Evolutionary conservation across 305 asterid species (phyloP).

Genomic region (Fraxinus ornus): DNA sequence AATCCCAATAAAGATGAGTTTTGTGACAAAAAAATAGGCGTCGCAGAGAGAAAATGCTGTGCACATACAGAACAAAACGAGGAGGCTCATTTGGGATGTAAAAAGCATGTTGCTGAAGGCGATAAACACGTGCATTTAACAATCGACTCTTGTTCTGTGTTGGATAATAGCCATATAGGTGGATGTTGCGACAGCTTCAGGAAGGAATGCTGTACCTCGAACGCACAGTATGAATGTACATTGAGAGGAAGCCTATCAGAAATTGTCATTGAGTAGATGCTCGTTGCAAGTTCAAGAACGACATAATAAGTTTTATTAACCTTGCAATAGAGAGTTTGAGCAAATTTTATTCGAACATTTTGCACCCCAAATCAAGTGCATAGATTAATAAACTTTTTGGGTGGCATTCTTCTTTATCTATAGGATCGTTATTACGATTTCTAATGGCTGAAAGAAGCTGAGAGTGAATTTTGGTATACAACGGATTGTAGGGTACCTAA

Average conservation of each 20-base stretch:
- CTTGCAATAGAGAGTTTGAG: background rate
- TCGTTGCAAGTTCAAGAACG: background rate
- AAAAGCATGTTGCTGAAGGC: slow-evolving; percentile 20
- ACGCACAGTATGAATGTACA: slow-evolving; percentile 30
- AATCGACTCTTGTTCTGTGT: slow-evolving; percentile 5
- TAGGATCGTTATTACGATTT: background rate
- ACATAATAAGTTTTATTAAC: background rate
- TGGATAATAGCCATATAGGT: slow-evolving; percentile 29
- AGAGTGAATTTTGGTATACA: background rate
- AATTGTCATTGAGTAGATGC: slow-evolving; percentile 43
- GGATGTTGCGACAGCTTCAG: slow-evolving; percentile 58
- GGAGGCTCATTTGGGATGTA: slow-evolving; percentile 14
- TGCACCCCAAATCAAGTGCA: background rate
- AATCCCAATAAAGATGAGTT: background rate
- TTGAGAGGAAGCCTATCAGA: slow-evolving; percentile 46
- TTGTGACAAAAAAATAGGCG: slow-evolving; percentile 15
- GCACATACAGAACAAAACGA: slow-evolving; percentile 4
- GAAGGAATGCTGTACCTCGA: slow-evolving; percentile 40
- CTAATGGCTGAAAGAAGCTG: background rate
- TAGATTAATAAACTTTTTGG: background rate
- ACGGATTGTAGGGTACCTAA: background rate
- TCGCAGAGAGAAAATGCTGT: slow-evolving; percentile 27
- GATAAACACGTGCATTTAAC: slow-evolving; percentile 3
- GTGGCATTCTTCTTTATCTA: background rate
- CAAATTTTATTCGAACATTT: background rate